Evolutionary conservation across 371 early-diverging fungal genomes (phyloP), one percentile per base, ranked within the genome.

Genomic region (Mucor velutinosus): DNA sequence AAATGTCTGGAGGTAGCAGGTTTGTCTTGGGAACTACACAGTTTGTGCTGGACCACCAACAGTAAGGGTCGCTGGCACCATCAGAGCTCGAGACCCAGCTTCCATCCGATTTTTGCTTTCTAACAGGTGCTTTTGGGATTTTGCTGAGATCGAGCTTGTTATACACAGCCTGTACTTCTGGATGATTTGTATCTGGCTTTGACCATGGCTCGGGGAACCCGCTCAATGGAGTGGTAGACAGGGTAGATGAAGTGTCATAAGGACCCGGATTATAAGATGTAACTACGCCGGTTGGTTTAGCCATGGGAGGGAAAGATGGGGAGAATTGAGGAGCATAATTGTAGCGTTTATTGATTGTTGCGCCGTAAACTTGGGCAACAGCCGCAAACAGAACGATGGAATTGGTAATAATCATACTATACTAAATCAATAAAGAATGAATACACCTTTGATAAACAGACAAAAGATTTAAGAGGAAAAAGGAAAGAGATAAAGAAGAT

Each of bases 21-120:
- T 57, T 7, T 0, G 64, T 77, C 55, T 80, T 80, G 27, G 83
- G 80, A 33, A 61, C 67, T 19, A 76, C 60, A 43, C 83, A 83
- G 41, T 80, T 76, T n/a, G 75, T 73, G 33, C 72, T 69, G 27
- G 79, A 76, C 83, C 83, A 83, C 73, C 77, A 80, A 62, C 83
- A 83, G 55, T 76, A 72, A 30, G 83, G 77, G 25, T 70, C 64
- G 15, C 14, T 29, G 8, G 61, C 47, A 33, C 70, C 70, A 41
- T 74, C 71, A 15, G 65, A 53, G 12, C 23, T 64, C n/a, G 60
- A 62, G 15, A 57, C 60, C 39, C 70, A 69, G 14, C 53, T 58
- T 6, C 76, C 73, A 56, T 65, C 58, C 1, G 62, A 29, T 11
- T 70, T 65, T 14, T 62, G 64, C 41, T 60, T 73, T 60, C 70